Evolutionary conservation across 352 stramenopile species (phyloP), one percentile per base, ranked within the genome.

Genomic region (Phytophthora pseudosyringae): DNA sequence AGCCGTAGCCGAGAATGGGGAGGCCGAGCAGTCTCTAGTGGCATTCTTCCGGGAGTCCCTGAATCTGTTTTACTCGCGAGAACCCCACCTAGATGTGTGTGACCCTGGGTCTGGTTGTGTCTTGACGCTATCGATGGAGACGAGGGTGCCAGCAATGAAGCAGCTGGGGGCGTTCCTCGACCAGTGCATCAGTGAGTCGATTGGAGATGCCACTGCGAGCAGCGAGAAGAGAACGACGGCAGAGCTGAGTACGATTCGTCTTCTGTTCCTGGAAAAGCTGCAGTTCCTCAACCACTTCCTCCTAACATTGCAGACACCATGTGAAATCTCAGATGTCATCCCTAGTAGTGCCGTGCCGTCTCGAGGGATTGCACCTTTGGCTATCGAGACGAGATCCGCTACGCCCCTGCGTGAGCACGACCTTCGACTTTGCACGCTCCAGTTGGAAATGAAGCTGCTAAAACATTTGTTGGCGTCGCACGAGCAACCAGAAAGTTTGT

Each of bases 281-380:
- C 74, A 81, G 11, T 83, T 83, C 36, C 13, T 88, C n/a, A 75
- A 86, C 32, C 73, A 81, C 7, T 81, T 87, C 21, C 52, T 90
- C 16, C 73, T 80, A 36, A 72, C 75, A 16, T 46, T 90, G 33
- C 75, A 79, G 31, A 39, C 51, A 44, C 44, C 67, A 31, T 71
- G 49, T n/a, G 46, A 59, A 26, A 15, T 11, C 5, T 57, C 41
- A 18, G 45, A 70, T 47, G 41, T 57, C n/a, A 39, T 16, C 12
- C n/a, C 13, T 7, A 63, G 36, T 13, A 61, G 5, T 21, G 13
- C 35, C 8, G 29, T 32, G 21, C 26, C 41, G 11, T 40, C 60
- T n/a, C 38, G 60, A 60, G 49, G 60, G 31, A 74, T 71, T 35
- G 36, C 44, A n/a, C 54, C 66, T 35, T 57, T 74, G 25, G 60